Base-by-base conservation (phyloP, 179 eudicot species). In the Actinidia chinensis region DNA sequence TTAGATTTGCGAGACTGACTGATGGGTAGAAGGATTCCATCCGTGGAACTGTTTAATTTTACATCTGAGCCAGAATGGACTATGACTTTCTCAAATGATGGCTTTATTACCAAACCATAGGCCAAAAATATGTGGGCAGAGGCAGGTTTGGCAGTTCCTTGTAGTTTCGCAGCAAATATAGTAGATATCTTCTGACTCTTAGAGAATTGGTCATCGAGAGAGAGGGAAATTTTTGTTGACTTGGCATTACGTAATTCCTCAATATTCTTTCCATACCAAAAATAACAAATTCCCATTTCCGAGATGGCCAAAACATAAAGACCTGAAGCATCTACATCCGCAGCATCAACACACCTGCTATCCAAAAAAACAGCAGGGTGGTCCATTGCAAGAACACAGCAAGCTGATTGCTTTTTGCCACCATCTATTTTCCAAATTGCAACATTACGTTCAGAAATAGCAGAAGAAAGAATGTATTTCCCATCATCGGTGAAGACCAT, bases 341-440 rank as follows among this genome's bases (percentile, higher is more conserved):
- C 89, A 71, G 79, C 74, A 52, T 77, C 87, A 73, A 83, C 22
- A 75, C 65, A 82, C 68, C 72, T 85, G 87, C 90, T 82, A 81
- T 92, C 98, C 25, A 96, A 81, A 79, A 85, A 94, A 64, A 96
- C 87, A 77, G 98, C 90, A 83, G 98, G 97, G 73, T 96, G 93
- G 66, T 96, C 99, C 99, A 96, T 91, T 40, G 97, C 89, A 75
- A 96, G 96, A 81, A 84, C 88, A 80, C 92, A 85, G 68, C 87
- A 87, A 18, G 98, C 89, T 55, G 94, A 90, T 80, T 90, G 83
- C 74, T 83, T 94, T 89, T 96, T 96, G 84, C 91, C 83, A 43
- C 94, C 91, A 85, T 91, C 97, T 73, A 87, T 77, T 78, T 83
- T 84, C 99, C 99, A 96, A 44, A 92, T 80, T 46, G 98, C 96